A percentile compares a stretch with the other conserved stretches of the same genome.
Evolutionary conservation across 495 filamentous ascomycete genomes (phyloP).

Genomic region (Ascobolus immersus): DNA sequence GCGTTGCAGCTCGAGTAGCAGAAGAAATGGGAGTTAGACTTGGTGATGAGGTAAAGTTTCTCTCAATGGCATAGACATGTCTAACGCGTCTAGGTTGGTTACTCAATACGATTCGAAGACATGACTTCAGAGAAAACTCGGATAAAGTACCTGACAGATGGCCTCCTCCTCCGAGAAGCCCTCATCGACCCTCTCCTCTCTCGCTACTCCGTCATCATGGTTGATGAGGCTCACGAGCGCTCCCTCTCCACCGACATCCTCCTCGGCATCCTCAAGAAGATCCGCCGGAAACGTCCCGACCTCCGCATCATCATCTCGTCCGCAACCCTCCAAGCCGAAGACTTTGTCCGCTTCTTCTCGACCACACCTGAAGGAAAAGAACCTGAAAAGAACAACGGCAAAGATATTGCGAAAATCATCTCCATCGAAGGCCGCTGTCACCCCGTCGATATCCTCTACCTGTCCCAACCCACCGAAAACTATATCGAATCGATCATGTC

Average conservation of each 20-base stretch:
- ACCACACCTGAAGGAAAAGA: conserved; percentile 16
- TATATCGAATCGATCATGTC: conserved; percentile 72
- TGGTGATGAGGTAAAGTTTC: conserved; percentile 40
- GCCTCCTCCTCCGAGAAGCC: conserved; percentile 76
- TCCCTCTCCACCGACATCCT: conserved; percentile 86
- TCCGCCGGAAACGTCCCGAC: conserved; percentile 54
- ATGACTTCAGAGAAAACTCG: conserved; percentile 62
- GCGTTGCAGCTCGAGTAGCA: conserved; percentile 71
- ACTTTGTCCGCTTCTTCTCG: conserved; percentile 64
- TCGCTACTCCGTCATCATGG: conserved; percentile 91
- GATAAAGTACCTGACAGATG: conserved; percentile 95
- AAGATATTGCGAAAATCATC: conserved; percentile 44
- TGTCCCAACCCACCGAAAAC: conserved; percentile 56
- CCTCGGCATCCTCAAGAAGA: conserved; percentile 85
- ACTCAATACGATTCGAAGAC: conserved; percentile 92
- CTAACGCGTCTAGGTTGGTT: conserved; percentile 38
- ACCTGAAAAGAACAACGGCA: conserved; percentile 14
- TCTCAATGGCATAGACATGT: background rate
- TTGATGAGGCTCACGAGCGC: conserved; percentile 93
- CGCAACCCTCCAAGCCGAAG: conserved; percentile 77
- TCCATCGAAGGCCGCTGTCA: conserved; percentile 78
- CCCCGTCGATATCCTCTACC: conserved; percentile 69
- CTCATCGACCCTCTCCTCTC: conserved; percentile 79
- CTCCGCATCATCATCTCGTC: conserved; percentile 79
- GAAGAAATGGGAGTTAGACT: conserved; percentile 78